Conservation (phyloP, 2,329 filamentous ascomycete genomes). For the Metarhizium guizhouense region DNA sequence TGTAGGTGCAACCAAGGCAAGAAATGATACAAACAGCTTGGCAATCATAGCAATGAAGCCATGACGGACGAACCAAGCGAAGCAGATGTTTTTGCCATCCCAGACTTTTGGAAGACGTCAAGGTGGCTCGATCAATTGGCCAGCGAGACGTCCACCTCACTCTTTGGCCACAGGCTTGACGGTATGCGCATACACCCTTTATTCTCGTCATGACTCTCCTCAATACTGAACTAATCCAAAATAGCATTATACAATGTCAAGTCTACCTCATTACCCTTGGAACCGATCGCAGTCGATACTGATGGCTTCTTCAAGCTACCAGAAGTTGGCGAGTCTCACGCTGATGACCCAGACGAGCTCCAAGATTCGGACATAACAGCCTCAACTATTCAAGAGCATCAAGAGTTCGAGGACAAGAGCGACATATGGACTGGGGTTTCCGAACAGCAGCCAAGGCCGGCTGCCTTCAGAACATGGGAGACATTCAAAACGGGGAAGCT, state of each 20-base stretch:
- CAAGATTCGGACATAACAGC: not conserved
- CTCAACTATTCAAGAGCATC: conserved; percentile 1
- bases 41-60: conserved; percentile 10
- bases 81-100: conserved; percentile 53
- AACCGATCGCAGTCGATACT: conserved; percentile 12
- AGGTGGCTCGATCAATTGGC: conserved; percentile 32
- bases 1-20: not conserved
- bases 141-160: conserved; percentile 16
- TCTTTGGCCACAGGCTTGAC: conserved; percentile 35
- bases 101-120: conserved; percentile 50
- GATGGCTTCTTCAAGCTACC: conserved; percentile 23
- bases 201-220: not conserved
- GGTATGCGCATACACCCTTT: conserved; percentile 14
- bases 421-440: conserved; percentile 39
- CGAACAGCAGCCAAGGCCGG: conserved; percentile 17
- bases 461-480: conserved; percentile 60
- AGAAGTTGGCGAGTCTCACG: not conserved
- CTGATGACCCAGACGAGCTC: not conserved
- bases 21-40: not conserved
- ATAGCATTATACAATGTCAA: not conserved
- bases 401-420: conserved; percentile 5
- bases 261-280: conserved; percentile 11
- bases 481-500: conserved; percentile 41
- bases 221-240: not conserved
- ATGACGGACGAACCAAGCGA: conserved; percentile 31